phyloP scores from a whole-genome alignment of 805 yeast genomes.

The Metschnikowia cerradonensis region DNA sequence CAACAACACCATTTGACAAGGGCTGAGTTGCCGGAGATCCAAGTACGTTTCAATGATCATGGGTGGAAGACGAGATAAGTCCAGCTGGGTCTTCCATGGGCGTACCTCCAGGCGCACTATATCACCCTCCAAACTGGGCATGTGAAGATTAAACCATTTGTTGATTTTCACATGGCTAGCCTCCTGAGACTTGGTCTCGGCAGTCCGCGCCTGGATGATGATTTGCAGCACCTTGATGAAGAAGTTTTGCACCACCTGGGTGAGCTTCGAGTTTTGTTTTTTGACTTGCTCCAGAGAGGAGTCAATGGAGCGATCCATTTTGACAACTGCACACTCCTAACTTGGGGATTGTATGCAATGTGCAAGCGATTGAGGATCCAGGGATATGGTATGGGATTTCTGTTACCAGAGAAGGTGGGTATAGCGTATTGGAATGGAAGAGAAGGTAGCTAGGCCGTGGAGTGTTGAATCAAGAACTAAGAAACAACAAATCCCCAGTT shows the following conservation, averaged over 20 bases:
- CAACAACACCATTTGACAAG: conserved; percentile 57
- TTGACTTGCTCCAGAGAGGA: background rate
- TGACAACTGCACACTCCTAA: background rate
- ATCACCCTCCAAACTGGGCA: conserved; percentile 29
- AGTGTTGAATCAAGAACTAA: background rate
- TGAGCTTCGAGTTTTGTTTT: conserved; percentile 26
- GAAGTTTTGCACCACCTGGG: conserved; percentile 55
- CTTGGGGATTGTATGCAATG: background rate
- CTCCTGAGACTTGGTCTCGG: conserved; percentile 19
- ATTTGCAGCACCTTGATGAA: conserved; percentile 60
- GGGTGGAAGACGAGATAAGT: conserved; percentile 58
- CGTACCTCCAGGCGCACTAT: conserved; percentile 52
- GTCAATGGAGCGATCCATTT: conserved; percentile 4
- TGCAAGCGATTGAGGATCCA: background rate
- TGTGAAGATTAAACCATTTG: conserved; percentile 62
- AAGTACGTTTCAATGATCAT: conserved; percentile 80
- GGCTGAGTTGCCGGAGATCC: conserved; percentile 55
- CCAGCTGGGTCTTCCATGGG: conserved; percentile 52
- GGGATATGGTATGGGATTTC: background rate
- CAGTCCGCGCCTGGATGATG: conserved; percentile 45
- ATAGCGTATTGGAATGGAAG: background rate
- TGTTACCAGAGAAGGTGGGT: background rate
- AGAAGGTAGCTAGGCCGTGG: background rate
- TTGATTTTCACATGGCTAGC: conserved; percentile 31
- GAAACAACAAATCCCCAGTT: background rate